A percentile compares a stretch with the other conserved stretches of the same genome.
Conservation (phyloP, 805 yeast species). For the Metschnikowia dekortorum region DNA sequence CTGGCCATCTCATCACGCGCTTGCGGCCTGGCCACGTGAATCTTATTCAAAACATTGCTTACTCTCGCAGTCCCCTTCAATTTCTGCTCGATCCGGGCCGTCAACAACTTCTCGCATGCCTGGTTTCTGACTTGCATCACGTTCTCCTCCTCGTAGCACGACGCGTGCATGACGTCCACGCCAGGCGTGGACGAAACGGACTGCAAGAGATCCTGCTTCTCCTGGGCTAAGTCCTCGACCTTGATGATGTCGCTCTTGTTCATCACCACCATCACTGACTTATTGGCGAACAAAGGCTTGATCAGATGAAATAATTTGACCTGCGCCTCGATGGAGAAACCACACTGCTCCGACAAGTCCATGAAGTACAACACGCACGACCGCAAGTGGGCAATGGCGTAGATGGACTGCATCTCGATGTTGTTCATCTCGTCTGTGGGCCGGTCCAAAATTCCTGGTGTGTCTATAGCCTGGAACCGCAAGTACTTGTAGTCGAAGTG, state of each 20-base stretch:
- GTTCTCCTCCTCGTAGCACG: slow-evolving; percentile 91
- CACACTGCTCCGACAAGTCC: slow-evolving; percentile 99
- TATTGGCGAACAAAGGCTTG: slow-evolving; percentile 95
- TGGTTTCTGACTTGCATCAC: slow-evolving; percentile 94
- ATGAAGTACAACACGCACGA: slow-evolving; percentile 95
- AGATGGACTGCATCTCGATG: slow-evolving; percentile 98
- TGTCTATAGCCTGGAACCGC: slow-evolving; percentile 97
- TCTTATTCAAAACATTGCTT: slow-evolving; percentile 84
- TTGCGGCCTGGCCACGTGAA: slow-evolving; percentile 89
- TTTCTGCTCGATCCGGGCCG: slow-evolving; percentile 95
- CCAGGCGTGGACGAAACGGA: slow-evolving; percentile 64
- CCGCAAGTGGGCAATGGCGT: slow-evolving; percentile 97
- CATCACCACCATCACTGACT: slow-evolving; percentile 90
- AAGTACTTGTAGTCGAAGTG: slow-evolving; percentile 97
- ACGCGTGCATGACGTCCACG: slow-evolving; percentile 88
- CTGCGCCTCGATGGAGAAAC: slow-evolving; percentile 95
- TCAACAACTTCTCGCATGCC: slow-evolving; percentile 94
- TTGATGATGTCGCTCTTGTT: slow-evolving; percentile 90
- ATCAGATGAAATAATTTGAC: slow-evolving; percentile 95
- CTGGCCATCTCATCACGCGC: slow-evolving; percentile 83
- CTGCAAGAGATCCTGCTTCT: slow-evolving; percentile 65
- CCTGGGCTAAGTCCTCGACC: slow-evolving; percentile 77
- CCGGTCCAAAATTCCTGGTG: slow-evolving; percentile 97
- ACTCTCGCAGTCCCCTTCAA: slow-evolving; percentile 89
- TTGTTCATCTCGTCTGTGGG: slow-evolving; percentile 99